phyloP scores from a whole-genome alignment of 768 basidiomycete genomes.

The Gymnopilus dilepis region DNA sequence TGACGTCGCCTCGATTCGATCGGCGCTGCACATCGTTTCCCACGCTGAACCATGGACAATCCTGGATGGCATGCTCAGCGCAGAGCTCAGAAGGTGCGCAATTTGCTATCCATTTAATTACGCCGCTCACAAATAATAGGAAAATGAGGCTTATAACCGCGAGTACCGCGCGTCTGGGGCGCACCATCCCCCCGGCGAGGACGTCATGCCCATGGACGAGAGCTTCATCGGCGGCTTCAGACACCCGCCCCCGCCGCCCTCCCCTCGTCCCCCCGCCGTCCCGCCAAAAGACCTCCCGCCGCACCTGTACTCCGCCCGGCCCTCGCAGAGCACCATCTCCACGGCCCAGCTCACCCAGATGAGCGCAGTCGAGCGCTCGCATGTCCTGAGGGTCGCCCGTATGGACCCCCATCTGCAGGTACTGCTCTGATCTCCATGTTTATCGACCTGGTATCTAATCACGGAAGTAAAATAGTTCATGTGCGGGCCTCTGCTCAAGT shows the following conservation, averaged over 20 bases:
- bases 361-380: constrained; percentile 69
- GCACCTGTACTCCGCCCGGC: constrained; percentile 18
- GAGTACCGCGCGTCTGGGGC: constrained; percentile 40
- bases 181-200: constrained; percentile 57
- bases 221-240: constrained; percentile 63
- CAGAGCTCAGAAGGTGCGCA: constrained; percentile 57
- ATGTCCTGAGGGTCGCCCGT: constrained; percentile 56
- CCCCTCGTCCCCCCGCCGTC: constrained; percentile 51
- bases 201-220: constrained; percentile 66
- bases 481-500: constrained; percentile 85
- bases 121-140: constrained; percentile 28
- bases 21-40: neutral
- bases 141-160: constrained; percentile 35
- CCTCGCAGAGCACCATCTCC: constrained; percentile 37
- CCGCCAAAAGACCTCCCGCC: constrained; percentile 51
- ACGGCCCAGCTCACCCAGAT: constrained; percentile 52
- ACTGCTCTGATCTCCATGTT: constrained; percentile 16
- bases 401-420: constrained; percentile 85
- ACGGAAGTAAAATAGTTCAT: constrained; percentile 64
- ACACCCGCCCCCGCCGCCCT: constrained; percentile 37
- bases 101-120: constrained; percentile 9
- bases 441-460: constrained; percentile 5
- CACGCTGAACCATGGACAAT: constrained; percentile 61
- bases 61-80: constrained; percentile 78
- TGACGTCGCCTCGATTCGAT: neutral